Evolutionary conservation across 352 stramenopile species (phyloP).

Genomic region (Lagenidium giganteum): DNA sequence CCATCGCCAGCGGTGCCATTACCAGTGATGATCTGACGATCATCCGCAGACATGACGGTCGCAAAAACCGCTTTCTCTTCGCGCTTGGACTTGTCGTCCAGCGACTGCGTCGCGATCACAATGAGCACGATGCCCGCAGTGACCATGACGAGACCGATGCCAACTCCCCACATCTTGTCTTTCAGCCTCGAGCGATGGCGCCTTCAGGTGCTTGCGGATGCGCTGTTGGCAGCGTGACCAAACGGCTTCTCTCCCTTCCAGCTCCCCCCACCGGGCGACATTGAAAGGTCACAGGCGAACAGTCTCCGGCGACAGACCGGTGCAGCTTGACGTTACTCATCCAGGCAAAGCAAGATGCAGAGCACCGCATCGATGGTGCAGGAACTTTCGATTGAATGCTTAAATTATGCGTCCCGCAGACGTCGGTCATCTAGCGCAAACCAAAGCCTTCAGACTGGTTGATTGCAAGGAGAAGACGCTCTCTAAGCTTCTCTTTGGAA

Average conservation of each 20-base stretch:
- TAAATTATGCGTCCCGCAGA: no score
- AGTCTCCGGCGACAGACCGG: no score
- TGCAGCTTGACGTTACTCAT: no score
- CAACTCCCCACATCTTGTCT: conserved; percentile 21
- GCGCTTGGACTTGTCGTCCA: conserved; percentile 13
- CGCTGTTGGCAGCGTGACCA: no score
- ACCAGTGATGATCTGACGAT: conserved; percentile 3
- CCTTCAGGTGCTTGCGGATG: no score
- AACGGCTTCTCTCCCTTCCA: no score
- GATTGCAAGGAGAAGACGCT: conserved; percentile 76
- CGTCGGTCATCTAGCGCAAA: conserved; percentile 36
- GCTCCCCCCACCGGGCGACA: no score
- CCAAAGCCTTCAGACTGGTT: conserved; percentile 82
- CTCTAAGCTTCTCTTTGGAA: conserved; percentile 70
- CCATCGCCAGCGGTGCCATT: background rate
- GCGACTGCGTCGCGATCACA: conserved; percentile 15
- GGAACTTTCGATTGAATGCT: no score
- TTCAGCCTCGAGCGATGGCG: no score
- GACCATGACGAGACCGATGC: conserved; percentile 15
- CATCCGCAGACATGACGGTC: background rate
- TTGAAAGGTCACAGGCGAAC: no score
- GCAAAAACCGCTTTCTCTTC: conserved; percentile 7
- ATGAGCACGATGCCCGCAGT: conserved; percentile 19
- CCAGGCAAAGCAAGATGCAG: no score
- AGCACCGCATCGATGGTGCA: no score